Evolutionary conservation across 2,329 filamentous ascomycete genomes (phyloP).

Genomic region (Botrytis paeoniae): DNA sequence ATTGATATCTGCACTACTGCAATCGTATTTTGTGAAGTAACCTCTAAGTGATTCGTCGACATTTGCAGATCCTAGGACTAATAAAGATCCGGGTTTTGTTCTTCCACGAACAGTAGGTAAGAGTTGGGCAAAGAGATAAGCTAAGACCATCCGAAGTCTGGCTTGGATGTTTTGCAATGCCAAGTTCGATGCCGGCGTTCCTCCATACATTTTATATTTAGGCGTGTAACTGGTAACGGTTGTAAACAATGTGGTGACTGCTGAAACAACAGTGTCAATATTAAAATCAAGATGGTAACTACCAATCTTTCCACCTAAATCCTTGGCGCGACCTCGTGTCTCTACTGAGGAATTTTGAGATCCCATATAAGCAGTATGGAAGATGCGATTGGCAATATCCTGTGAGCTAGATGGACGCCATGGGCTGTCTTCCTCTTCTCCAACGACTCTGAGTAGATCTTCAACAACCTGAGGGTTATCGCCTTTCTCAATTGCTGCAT

Average conservation of each 20-base stretch:
- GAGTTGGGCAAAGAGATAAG: constrained; percentile 57
- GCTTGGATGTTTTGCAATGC: constrained; percentile 65
- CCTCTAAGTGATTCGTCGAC: constrained; percentile 56
- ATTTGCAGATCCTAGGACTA: constrained; percentile 67
- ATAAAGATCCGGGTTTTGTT: constrained; percentile 49
- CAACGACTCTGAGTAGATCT: constrained; percentile 50
- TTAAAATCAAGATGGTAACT: constrained; percentile 70
- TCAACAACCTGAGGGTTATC: constrained; percentile 52
- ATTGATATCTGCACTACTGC: constrained; percentile 47
- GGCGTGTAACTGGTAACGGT: constrained; percentile 58
- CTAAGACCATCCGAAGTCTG: constrained; percentile 60
- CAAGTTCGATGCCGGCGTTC: constrained; percentile 47
- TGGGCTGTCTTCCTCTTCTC: constrained; percentile 44
- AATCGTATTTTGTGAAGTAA: constrained; percentile 59
- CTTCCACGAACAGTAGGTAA: constrained; percentile 59
- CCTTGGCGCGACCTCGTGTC: constrained; percentile 57
- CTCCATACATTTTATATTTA: constrained; percentile 58
- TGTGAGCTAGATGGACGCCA: constrained; percentile 46
- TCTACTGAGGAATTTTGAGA: constrained; percentile 47
- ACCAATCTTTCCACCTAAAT: constrained; percentile 61
- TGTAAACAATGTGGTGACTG: constrained; percentile 47
- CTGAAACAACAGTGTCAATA: constrained; percentile 27
- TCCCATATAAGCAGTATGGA: constrained; percentile 48
- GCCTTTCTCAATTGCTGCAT: constrained; percentile 48
- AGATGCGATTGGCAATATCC: constrained; percentile 56